Percentiles rank a stretch among this genome's conserved stretches.
Evolutionary conservation across 2,329 filamentous ascomycete species (phyloP).

Genomic region (Alternaria triticimaculans): DNA sequence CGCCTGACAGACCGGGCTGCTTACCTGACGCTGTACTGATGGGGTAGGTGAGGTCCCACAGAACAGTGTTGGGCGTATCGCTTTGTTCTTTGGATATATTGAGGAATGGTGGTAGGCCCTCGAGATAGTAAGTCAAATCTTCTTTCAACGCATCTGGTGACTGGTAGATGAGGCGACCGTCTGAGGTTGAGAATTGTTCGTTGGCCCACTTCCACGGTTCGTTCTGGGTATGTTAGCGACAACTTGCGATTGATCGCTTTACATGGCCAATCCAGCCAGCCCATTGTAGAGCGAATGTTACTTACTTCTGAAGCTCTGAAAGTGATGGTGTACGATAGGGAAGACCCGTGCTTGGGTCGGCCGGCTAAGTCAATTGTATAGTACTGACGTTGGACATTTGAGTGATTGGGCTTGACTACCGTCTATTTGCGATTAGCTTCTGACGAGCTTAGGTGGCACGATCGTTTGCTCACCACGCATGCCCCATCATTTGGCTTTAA

Average conservation of each 20-base stretch:
- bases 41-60: slow-evolving; percentile 71
- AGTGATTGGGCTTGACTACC: slow-evolving; percentile 20
- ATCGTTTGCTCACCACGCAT: slow-evolving; percentile 27
- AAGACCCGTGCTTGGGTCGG: slow-evolving; percentile 52
- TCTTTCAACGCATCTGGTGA: slow-evolving; percentile 42
- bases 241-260: neutral
- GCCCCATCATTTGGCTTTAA: slow-evolving; percentile 55
- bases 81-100: slow-evolving; percentile 62
- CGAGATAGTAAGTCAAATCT: slow-evolving; percentile 63
- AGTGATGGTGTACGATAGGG: slow-evolving; percentile 72
- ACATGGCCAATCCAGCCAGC: too few species aligned
- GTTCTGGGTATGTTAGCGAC: slow-evolving; percentile 27
- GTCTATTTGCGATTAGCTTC: slow-evolving; percentile 25
- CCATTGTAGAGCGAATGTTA: neutral
- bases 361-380: slow-evolving; percentile 61
- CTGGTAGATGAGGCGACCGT: slow-evolving; percentile 68
- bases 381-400: slow-evolving; percentile 52
- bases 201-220: slow-evolving; percentile 74
- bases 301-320: slow-evolving; percentile 60
- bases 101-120: slow-evolving; percentile 64
- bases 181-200: slow-evolving; percentile 66
- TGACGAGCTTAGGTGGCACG: neutral
- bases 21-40: slow-evolving; percentile 64
- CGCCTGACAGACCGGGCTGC: slow-evolving; percentile 63
- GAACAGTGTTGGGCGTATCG: slow-evolving; percentile 70